phyloP scores from a whole-genome alignment of 2,329 filamentous ascomycete genomes.

The Calonectria fujianensis region DNA sequence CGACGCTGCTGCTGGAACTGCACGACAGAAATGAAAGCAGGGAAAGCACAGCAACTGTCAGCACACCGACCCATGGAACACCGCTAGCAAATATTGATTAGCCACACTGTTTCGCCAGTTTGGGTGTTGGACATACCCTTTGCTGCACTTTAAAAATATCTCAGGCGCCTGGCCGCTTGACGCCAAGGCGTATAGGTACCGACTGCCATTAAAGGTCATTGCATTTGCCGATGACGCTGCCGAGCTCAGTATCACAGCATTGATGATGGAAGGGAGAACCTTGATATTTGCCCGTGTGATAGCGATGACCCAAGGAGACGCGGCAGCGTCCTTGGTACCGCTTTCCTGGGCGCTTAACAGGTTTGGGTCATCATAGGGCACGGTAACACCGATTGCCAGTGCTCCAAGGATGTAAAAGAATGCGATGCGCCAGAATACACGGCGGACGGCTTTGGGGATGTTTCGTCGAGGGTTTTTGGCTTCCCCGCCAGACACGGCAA shows the following conservation, averaged over 20 bases:
- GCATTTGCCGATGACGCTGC: constrained; percentile 76
- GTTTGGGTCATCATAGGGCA: constrained; percentile 60
- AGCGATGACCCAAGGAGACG: constrained; percentile 76
- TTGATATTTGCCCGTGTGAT: constrained; percentile 69
- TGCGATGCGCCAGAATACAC: constrained; percentile 60
- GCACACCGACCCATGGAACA: background rate
- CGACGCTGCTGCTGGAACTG: constrained; percentile 2
- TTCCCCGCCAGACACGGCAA: constrained; percentile 6
- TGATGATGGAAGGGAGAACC: constrained; percentile 69
- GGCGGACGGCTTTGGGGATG: constrained; percentile 57
- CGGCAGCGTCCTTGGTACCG: constrained; percentile 67
- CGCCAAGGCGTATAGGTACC: constrained; percentile 69
- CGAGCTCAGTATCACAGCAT: constrained; percentile 75
- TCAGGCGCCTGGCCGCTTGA: constrained; percentile 64
- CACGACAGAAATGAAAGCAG: background rate
- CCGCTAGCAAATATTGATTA: background rate
- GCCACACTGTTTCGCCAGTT: too few species aligned
- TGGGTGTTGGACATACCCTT: background rate
- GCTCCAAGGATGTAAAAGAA: constrained; percentile 62
- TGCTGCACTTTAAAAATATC: constrained; percentile 53
- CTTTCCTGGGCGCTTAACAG: constrained; percentile 60
- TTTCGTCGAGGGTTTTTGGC: constrained; percentile 21
- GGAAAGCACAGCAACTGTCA: background rate
- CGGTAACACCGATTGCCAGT: constrained; percentile 62
- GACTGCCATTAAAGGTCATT: constrained; percentile 71